phyloP scores from a whole-genome alignment of 78 protist species.

The Planoprotostelium fungivorum region DNA sequence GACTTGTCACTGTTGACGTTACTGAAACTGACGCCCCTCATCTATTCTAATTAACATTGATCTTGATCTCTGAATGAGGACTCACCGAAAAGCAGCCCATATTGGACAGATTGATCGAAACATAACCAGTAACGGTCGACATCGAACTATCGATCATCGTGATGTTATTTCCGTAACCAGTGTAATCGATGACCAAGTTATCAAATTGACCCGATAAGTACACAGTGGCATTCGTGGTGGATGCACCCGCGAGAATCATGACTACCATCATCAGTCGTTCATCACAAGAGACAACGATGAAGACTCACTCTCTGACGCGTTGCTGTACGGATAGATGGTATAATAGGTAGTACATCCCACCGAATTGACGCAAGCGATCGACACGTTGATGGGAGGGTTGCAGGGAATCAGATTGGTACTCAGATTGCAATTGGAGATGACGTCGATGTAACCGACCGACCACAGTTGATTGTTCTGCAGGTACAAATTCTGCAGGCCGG shows the following conservation, averaged over 20 bases:
- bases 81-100: background rate
- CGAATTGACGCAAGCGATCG: background rate
- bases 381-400: background rate
- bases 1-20: background rate
- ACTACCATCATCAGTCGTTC: background rate
- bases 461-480: constrained; percentile 36
- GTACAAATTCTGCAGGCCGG: constrained; percentile 28
- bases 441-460: background rate
- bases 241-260: background rate
- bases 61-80: background rate
- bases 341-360: background rate
- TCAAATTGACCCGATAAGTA: background rate
- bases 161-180: background rate
- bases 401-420: constrained; percentile 10
- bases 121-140: background rate
- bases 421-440: background rate
- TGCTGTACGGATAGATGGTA: background rate
- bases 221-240: background rate
- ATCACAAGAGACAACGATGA: background rate
- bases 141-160: background rate
- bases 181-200: background rate
- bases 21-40: background rate
- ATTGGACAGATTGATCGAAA: background rate
- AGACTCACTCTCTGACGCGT: background rate
- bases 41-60: background rate